Percentiles rank a stretch among this genome's conserved stretches.
Evolutionary conservation across 2,329 filamentous ascomycete genomes (phyloP).

Genomic region (Xylaria polymorpha): DNA sequence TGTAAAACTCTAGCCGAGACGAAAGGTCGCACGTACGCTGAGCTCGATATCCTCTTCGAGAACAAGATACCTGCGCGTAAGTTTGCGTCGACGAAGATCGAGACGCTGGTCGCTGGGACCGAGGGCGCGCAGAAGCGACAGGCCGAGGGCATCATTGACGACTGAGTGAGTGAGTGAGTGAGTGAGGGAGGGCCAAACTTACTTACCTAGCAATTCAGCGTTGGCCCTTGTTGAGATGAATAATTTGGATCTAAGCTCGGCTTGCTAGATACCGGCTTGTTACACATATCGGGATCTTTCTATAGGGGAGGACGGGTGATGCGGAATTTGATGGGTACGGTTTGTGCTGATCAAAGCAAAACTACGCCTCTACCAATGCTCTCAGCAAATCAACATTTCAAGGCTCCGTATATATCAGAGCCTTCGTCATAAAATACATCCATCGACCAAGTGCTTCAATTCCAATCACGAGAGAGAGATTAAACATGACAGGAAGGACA

Average conservation of each 20-base stretch:
- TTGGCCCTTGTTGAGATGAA: no score
- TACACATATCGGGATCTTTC: no score
- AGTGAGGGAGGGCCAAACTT: background rate
- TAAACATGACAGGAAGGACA: background rate
- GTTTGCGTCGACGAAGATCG: slow-evolving; percentile 49
- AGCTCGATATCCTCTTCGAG: slow-evolving; percentile 62
- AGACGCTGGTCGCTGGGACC: slow-evolving; percentile 46
- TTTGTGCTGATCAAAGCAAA: background rate
- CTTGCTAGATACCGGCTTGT: no score
- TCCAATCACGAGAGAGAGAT: background rate
- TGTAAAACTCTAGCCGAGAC: slow-evolving; percentile 43
- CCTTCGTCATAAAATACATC: background rate
- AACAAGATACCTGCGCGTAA: slow-evolving; percentile 52
- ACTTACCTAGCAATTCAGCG: no score
- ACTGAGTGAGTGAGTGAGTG: slow-evolving; percentile 12
- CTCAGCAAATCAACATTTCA: no score
- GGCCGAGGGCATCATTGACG: slow-evolving; percentile 38
- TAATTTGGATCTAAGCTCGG: no score
- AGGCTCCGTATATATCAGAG: background rate
- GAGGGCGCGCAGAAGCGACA: slow-evolving; percentile 48
- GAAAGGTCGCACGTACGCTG: slow-evolving; percentile 58
- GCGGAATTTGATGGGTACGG: background rate
- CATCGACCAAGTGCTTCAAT: background rate
- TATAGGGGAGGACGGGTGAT: no score
- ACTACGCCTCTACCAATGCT: no score